phyloP scores from a whole-genome alignment of 2,329 filamentous ascomycete species.

The Coniochaeta sp. region DNA sequence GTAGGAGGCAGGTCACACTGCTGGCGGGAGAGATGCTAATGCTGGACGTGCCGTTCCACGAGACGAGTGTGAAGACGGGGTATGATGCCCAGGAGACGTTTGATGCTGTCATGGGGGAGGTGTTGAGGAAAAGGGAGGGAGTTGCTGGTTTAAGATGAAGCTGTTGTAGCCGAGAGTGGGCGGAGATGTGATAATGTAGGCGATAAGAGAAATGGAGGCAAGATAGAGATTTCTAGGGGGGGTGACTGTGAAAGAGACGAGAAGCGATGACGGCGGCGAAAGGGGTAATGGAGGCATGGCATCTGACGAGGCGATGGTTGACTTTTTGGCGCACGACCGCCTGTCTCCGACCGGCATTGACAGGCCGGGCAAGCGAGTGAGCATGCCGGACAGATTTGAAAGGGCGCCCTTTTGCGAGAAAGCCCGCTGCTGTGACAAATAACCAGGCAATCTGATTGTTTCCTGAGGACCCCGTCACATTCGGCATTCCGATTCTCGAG shows the following conservation, averaged over 20 bases:
- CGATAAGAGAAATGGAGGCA: neutral
- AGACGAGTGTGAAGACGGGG: constrained; percentile 66
- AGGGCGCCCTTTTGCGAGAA: constrained; percentile 8
- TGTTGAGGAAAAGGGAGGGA: constrained; percentile 13
- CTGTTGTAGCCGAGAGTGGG: neutral
- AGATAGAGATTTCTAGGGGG: too few species aligned
- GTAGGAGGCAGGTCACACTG: constrained; percentile 31
- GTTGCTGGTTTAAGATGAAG: neutral
- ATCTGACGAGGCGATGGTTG: neutral
- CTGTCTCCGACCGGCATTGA: neutral
- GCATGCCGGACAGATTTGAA: constrained; percentile 8
- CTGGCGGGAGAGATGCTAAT: constrained; percentile 48
- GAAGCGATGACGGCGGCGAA: too few species aligned
- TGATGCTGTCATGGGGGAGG: constrained; percentile 30
- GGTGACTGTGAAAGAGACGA: too few species aligned
- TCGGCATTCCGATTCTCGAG: too few species aligned
- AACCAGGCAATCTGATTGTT: constrained; percentile 4
- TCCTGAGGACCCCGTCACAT: too few species aligned
- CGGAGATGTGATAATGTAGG: constrained; percentile 3
- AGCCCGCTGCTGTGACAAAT: neutral
- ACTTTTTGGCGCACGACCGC: neutral
- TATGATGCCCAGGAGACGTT: constrained; percentile 64
- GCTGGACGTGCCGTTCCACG: constrained; percentile 63
- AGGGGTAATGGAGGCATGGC: too few species aligned
- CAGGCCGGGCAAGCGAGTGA: neutral